Percentiles rank a stretch among this genome's conserved stretches.
phyloP scores from a whole-genome alignment of 495 filamentous ascomycete species.

The Penicillium paradoxum region DNA sequence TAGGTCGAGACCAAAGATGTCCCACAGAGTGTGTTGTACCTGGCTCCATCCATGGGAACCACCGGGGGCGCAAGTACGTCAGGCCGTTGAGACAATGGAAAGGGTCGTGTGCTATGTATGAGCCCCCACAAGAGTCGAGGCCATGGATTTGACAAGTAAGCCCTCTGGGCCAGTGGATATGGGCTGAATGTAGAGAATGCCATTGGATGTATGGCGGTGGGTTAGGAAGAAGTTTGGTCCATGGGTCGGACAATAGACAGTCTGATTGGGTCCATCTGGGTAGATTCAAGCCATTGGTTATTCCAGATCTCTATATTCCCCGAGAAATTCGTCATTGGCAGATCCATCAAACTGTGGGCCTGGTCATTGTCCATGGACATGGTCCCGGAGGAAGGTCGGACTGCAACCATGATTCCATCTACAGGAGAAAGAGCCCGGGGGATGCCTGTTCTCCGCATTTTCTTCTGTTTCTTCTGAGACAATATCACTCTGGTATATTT shows the following conservation, averaged over 20 bases:
- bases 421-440: too few relatives aligned
- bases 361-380: background rate
- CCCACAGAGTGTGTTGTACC: constrained; percentile 19
- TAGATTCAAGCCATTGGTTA: background rate
- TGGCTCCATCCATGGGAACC: constrained; percentile 12
- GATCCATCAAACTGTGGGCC: background rate
- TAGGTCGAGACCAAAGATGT: constrained; percentile 2
- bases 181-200: background rate
- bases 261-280: background rate
- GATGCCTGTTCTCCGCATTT: background rate
- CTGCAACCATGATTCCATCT: background rate
- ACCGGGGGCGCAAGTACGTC: constrained; percentile 9
- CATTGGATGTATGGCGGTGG: background rate
- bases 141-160: constrained; percentile 16
- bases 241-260: background rate
- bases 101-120: constrained; percentile 1
- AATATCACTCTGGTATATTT: background rate
- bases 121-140: constrained; percentile 18
- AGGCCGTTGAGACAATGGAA: constrained; percentile 5
- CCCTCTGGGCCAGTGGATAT: constrained; percentile 6
- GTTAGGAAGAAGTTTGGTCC: background rate
- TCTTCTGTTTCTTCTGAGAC: background rate
- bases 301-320: background rate
- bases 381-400: background rate
- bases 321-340: background rate